Conservation (phyloP, 2,329 filamentous ascomycete species). For the Trichoderma sp. region DNA sequence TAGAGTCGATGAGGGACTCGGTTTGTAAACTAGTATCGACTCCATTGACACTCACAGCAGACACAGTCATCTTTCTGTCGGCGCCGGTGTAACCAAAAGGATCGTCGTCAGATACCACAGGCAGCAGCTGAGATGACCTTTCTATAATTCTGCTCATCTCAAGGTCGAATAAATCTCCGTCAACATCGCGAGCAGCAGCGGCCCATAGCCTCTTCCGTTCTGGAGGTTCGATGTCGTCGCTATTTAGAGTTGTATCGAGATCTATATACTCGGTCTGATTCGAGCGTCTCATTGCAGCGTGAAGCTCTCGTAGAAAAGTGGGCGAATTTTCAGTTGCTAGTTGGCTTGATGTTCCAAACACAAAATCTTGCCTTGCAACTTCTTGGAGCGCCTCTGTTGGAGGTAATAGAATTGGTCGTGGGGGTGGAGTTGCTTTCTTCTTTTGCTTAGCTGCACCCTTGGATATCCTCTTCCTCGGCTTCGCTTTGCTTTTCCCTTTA, state of each 20-base stretch:
- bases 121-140: slow-evolving; percentile 35
- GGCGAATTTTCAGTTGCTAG: slow-evolving; percentile 73
- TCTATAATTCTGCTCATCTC: slow-evolving; percentile 62
- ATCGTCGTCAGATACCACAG: slow-evolving; percentile 31
- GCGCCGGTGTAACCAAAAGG: slow-evolving; percentile 42
- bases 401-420: slow-evolving; percentile 62
- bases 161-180: slow-evolving; percentile 64
- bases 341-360: slow-evolving; percentile 88
- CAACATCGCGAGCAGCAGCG: slow-evolving; percentile 65
- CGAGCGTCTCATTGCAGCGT: slow-evolving; percentile 62
- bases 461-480: slow-evolving; percentile 35
- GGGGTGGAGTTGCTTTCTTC: slow-evolving; percentile 41
- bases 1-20: slow-evolving; percentile 29
- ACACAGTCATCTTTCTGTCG: background rate
- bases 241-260: slow-evolving; percentile 43
- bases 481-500: slow-evolving; percentile 37
- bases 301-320: slow-evolving; percentile 61
- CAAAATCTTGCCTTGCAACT: slow-evolving; percentile 69
- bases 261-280: slow-evolving; percentile 46
- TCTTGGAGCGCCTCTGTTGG: slow-evolving; percentile 68
- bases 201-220: slow-evolving; percentile 62
- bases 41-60: background rate
- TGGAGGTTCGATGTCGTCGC: slow-evolving; percentile 39
- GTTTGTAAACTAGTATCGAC: slow-evolving; percentile 1
- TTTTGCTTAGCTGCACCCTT: slow-evolving; percentile 46